Base-by-base conservation (phyloP, 2,329 filamentous ascomycete genomes). In the Cercospora beticola region DNA sequence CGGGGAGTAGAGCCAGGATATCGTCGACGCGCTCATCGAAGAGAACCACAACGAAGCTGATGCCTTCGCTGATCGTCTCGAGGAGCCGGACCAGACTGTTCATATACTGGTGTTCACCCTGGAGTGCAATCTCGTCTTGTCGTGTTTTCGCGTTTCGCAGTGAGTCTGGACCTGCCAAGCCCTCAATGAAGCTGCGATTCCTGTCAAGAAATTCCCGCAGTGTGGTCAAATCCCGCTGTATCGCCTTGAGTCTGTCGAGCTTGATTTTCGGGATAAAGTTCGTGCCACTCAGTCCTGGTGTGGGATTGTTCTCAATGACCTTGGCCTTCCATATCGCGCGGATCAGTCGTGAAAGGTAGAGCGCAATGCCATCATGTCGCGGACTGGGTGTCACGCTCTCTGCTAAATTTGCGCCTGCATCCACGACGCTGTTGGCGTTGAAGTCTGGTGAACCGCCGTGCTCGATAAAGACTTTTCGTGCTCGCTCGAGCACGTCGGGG, bases 21-120 rank as follows among this genome's bases (percentile, higher is more conserved):
- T 99, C 94, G 54, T 93, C 89, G 4, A 97, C 89, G 10, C 91
- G 89, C 83, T 99, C 94, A 72, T 98, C 94, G 70, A 98, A 98
- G 1, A 99, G 85, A 77, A 97, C 95, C 23, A 94, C 86, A 4
- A 97, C 93, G 75, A 99, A 99, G 0, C 94, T 97, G 62, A 99
- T 97, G 4, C 95, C 95, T 79, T 99, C 95, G 7, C 95, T 94
- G 46, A 97, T 95, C 78, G 93, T 93, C 65, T 90, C 90, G 79
- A 97, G 92, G 26, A 99, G 85, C 72, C 91, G 89, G 70, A 97
- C 88, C 60, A 99, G 83, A 2, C 93, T 93, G 76, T 95, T 91
- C 72, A 99, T 86, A 10, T 94, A 94, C 74, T 96, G 92, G 78
- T 99, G 94, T 79, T 99, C 95, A 14, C 93, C 94, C 79, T 97